A percentile compares a stretch with the other conserved stretches of the same genome.
Conservation (phyloP, 2,329 filamentous ascomycete genomes). For the Xylariaceae sp. region DNA sequence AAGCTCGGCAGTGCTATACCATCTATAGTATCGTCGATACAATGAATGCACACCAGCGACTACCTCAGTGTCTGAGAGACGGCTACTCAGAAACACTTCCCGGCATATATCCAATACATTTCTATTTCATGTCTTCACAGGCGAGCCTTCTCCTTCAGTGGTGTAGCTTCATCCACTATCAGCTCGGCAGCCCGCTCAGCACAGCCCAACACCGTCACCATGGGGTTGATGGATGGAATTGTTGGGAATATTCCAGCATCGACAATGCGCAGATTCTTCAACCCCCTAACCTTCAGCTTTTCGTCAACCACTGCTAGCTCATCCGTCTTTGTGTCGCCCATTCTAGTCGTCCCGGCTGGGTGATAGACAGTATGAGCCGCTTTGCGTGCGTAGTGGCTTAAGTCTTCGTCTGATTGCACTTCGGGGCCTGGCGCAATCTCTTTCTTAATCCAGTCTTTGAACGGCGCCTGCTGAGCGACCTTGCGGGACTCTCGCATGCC, state of each 20-base stretch:
- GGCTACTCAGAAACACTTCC: too few species aligned
- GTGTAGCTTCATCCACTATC: slow-evolving; percentile 73
- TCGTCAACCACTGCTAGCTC: slow-evolving; percentile 80
- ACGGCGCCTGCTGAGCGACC: slow-evolving; percentile 76
- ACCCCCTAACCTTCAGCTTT: slow-evolving; percentile 72
- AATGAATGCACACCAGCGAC: too few species aligned
- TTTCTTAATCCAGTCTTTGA: slow-evolving; percentile 81
- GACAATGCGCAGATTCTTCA: slow-evolving; percentile 78
- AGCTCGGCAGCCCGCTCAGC: slow-evolving; percentile 86
- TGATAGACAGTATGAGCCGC: slow-evolving; percentile 91
- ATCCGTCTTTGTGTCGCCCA: slow-evolving; percentile 76
- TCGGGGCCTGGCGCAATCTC: slow-evolving; percentile 80
- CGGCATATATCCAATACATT: background rate
- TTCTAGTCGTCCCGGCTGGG: slow-evolving; percentile 87
- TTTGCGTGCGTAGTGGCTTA: slow-evolving; percentile 80
- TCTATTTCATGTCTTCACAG: slow-evolving; percentile 31
- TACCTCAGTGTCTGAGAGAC: too few species aligned
- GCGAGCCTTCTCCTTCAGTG: slow-evolving; percentile 38
- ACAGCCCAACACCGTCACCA: slow-evolving; percentile 85
- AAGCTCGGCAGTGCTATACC: too few species aligned
- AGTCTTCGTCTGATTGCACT: slow-evolving; percentile 76
- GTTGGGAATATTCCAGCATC: slow-evolving; percentile 89
- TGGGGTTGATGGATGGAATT: slow-evolving; percentile 86
- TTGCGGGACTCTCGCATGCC: slow-evolving; percentile 79
- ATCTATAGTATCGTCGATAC: too few species aligned